Percentiles rank a stretch among this genome's conserved stretches.
Conservation (phyloP, 2,329 filamentous ascomycete species). For the Apiospora marii region DNA sequence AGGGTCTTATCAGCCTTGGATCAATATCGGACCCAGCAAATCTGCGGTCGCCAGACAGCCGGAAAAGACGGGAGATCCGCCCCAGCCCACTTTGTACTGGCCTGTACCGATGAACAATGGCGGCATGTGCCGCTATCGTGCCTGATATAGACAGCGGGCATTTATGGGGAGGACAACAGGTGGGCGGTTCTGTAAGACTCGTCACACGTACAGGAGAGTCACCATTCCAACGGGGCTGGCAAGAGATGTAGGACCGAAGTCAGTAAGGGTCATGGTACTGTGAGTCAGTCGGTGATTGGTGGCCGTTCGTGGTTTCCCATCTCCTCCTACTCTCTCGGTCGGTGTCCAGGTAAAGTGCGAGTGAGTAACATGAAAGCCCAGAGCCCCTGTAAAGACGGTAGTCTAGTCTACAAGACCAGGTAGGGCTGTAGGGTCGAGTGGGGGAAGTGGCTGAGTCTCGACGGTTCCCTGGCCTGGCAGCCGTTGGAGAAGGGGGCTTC, state of each 20-base stretch:
- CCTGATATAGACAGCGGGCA: not conserved
- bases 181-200: not conserved
- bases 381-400: not conserved
- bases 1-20: not conserved
- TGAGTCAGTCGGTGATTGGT: not conserved
- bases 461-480: not conserved
- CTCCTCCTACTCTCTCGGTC: too few relatives aligned
- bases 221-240: not conserved
- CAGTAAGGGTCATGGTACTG: not conserved
- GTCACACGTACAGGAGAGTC: not conserved
- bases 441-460: not conserved
- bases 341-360: not conserved
- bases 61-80: not conserved
- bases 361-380: not conserved
- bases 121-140: not conserved
- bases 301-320: not conserved
- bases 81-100: not conserved
- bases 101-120: not conserved
- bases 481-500: not conserved
- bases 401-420: not conserved
- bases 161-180: not conserved
- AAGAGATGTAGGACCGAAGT: not conserved
- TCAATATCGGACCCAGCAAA: not conserved
- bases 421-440: slow-evolving; percentile 1
- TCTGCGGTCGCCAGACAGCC: not conserved